Conservation (phyloP, 2,329 filamentous ascomycete species). For the Corynespora cassiicola region DNA sequence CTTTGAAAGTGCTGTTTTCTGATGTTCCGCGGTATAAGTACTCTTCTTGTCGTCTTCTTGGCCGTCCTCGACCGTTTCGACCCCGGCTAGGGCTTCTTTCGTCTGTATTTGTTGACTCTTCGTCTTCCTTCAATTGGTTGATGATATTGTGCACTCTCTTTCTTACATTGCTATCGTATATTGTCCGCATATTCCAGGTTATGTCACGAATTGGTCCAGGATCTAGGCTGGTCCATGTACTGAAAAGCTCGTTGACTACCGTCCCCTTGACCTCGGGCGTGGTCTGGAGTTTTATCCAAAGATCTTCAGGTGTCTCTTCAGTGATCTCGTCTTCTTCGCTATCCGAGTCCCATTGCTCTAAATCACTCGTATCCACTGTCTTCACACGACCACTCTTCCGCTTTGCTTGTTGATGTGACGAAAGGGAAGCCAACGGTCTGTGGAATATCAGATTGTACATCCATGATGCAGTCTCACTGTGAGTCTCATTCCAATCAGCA, state of each 20-base stretch:
- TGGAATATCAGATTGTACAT: conserved; percentile 5
- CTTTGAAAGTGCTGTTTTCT: too few species aligned
- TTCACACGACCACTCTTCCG: neutral
- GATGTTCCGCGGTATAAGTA: too few species aligned
- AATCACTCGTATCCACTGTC: conserved; percentile 1
- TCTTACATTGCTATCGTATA: too few species aligned
- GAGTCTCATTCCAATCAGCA: conserved; percentile 3
- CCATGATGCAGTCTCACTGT: conserved; percentile 6
- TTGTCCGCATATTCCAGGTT: too few species aligned
- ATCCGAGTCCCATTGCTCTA: conserved; percentile 1
- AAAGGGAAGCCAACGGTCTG: neutral
- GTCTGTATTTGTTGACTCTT: too few species aligned
- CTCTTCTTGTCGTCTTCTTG: too few species aligned
- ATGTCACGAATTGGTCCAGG: conserved; percentile 1
- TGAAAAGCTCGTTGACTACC: conserved; percentile 7
- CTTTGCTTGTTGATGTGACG: neutral
- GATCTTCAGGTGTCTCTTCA: conserved; percentile 1
- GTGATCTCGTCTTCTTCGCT: conserved; percentile 3
- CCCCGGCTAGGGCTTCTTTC: too few species aligned
- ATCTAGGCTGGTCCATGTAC: conserved; percentile 2
- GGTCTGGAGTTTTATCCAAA: conserved; percentile 3
- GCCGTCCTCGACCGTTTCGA: too few species aligned
- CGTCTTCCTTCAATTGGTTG: too few species aligned
- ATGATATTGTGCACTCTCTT: too few species aligned
- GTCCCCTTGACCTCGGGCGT: neutral